These are phyloP conservation scores for Oryza punctata DNA, from an alignment of 176 grass and related monocot species.

Conservation along the genomic window DNA sequence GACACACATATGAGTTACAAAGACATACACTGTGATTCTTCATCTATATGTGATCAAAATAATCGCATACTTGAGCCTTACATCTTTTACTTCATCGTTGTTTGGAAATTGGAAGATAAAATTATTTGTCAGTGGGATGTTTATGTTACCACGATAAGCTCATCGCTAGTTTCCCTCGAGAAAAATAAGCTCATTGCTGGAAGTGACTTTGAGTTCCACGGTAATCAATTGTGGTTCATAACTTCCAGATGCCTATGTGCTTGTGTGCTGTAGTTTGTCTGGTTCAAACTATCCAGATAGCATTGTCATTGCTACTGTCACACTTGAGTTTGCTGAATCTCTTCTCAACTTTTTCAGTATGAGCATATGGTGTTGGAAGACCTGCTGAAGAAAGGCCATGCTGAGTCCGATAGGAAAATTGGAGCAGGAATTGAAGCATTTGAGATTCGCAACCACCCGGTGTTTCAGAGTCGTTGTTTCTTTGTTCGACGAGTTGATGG, in stretches of 20 bases:
- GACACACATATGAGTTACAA: background rate
- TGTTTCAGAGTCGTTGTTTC: slow-evolving; percentile 80
- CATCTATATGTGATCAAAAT: background rate
- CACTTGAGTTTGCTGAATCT: slow-evolving; percentile 23
- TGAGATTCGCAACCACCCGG: slow-evolving; percentile 73
- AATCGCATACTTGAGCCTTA: background rate
- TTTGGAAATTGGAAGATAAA: background rate
- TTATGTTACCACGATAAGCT: background rate
- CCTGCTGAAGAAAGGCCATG: slow-evolving; percentile 77
- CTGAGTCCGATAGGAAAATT: slow-evolving; percentile 71
- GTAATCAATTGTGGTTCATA: background rate
- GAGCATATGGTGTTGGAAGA: slow-evolving; percentile 81
- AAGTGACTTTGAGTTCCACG: background rate
- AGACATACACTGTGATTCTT: background rate
- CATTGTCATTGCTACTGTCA: background rate
- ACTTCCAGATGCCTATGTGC: background rate
- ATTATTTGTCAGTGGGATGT: background rate
- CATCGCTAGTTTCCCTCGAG: background rate
- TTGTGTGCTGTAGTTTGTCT: background rate
- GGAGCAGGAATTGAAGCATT: slow-evolving; percentile 78
- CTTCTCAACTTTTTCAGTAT: slow-evolving; percentile 53
- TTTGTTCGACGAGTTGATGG: slow-evolving; percentile 75
- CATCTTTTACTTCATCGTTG: background rate
- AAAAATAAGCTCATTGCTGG: background rate
- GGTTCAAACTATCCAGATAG: background rate